Conservation (phyloP, 352 stramenopile species). For the Detonula confervacea region DNA sequence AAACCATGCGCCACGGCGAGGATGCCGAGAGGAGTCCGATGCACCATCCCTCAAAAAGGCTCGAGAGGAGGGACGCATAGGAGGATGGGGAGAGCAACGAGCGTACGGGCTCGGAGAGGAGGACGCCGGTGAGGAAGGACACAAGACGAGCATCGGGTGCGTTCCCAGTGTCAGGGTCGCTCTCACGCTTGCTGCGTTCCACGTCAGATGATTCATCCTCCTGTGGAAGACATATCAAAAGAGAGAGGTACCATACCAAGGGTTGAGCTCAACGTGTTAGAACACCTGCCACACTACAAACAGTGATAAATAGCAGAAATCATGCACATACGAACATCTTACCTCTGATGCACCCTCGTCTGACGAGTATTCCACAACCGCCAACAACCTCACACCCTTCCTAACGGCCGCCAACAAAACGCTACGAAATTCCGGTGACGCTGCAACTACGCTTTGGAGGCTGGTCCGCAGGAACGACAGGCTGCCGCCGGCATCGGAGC, state of each 20-base stretch:
- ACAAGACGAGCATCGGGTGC: conserved; percentile 76
- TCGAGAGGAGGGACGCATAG: conserved; percentile 41
- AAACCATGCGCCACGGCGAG: conserved; percentile 83
- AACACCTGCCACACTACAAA: too few relatives aligned
- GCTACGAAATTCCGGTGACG: conserved; percentile 59
- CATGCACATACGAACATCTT: conserved; percentile 42
- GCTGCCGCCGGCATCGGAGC: conserved; percentile 66
- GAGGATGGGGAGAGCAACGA: conserved; percentile 38
- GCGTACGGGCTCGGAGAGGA: conserved; percentile 68
- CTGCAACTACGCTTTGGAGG: conserved; percentile 67
- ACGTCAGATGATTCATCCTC: conserved; percentile 51
- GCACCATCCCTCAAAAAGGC: conserved; percentile 83
- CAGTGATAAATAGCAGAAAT: too few relatives aligned
- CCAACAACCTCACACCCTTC: conserved; percentile 69
- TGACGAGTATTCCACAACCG: conserved; percentile 70
- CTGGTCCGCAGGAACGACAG: conserved; percentile 71
- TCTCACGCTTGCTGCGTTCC: conserved; percentile 32
- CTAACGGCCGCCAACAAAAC: conserved; percentile 68
- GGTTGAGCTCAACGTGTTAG: too few relatives aligned
- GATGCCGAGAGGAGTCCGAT: conserved; percentile 82
- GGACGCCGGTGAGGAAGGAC: conserved; percentile 80
- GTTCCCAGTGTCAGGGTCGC: conserved; percentile 28
- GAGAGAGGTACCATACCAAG: background rate
- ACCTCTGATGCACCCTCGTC: conserved; percentile 66
- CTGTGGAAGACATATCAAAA: conserved; percentile 23